Percentiles rank a stretch among this genome's conserved stretches.
Evolutionary conservation across 345 rosid genomes (phyloP).

Genomic region (Mangifera indica): DNA sequence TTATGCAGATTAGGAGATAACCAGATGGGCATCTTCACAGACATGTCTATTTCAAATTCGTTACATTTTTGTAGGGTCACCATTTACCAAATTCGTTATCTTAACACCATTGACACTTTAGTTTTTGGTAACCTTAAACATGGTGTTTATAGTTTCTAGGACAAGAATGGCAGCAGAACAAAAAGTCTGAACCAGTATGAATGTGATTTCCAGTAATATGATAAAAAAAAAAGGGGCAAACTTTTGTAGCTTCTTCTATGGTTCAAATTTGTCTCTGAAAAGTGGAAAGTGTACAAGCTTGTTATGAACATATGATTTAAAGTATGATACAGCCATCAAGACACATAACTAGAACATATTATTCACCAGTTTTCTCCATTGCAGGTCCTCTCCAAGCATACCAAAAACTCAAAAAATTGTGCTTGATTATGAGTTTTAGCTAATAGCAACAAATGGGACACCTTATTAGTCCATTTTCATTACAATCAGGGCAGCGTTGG

Average conservation of each 20-base stretch:
- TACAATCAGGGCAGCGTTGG: conserved; percentile 84
- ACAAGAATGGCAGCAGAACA: conserved; percentile 2
- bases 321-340: conserved; percentile 24
- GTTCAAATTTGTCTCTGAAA: background rate
- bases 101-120: no score
- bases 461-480: conserved; percentile 86
- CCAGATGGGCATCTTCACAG: no score
- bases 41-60: background rate
- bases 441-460: conserved; percentile 71
- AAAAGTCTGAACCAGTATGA: background rate
- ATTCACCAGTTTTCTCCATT: conserved; percentile 6
- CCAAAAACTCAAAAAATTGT: conserved; percentile 2
- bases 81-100: background rate
- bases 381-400: conserved; percentile 7
- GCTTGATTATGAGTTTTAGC: background rate
- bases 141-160: background rate
- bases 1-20: no score
- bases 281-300: conserved; percentile 10
- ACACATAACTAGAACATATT: conserved; percentile 17
- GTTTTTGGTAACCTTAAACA: background rate
- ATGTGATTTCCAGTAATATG: background rate
- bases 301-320: background rate
- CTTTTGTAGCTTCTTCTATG: background rate
- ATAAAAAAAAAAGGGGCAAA: background rate
- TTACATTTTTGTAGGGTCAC: background rate